Conservation (phyloP, 2,329 filamentous ascomycete genomes). For the Penicillium polonicum region DNA sequence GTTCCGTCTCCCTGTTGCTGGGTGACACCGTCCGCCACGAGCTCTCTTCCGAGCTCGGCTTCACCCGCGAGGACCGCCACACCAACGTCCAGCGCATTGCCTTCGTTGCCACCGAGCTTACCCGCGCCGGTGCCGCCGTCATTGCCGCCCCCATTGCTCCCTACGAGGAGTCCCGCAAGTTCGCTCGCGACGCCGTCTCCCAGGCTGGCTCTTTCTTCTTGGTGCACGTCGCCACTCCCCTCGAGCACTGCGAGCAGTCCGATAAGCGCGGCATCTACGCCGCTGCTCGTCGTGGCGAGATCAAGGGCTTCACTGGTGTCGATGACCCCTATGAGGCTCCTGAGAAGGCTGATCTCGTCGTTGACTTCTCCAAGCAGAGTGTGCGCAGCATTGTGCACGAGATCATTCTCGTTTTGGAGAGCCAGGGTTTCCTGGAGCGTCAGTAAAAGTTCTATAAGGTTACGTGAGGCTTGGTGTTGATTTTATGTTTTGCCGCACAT, state of each 20-base stretch:
- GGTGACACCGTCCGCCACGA: slow-evolving; percentile 94
- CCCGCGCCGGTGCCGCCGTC: slow-evolving; percentile 86
- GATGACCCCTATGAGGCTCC: slow-evolving; percentile 95
- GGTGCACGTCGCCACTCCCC: slow-evolving; percentile 86
- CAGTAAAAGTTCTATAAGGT: slow-evolving; percentile 21
- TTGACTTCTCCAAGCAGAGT: slow-evolving; percentile 80
- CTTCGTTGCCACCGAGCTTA: slow-evolving; percentile 93
- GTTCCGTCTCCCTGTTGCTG: slow-evolving; percentile 88
- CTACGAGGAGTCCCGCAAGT: slow-evolving; percentile 73
- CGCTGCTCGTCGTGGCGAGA: slow-evolving; percentile 79
- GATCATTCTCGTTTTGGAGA: slow-evolving; percentile 90
- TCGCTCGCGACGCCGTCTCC: slow-evolving; percentile 74
- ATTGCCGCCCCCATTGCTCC: slow-evolving; percentile 96
- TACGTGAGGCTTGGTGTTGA: slow-evolving; percentile 16
- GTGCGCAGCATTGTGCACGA: slow-evolving; percentile 94
- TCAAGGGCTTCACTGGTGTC: slow-evolving; percentile 97
- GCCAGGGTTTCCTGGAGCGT: slow-evolving; percentile 79
- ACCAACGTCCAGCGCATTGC: slow-evolving; percentile 94
- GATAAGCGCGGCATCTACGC: slow-evolving; percentile 90
- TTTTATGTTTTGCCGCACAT: slow-evolving; percentile 22
- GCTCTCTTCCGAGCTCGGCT: slow-evolving; percentile 91
- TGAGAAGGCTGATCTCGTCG: slow-evolving; percentile 74
- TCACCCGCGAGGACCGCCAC: slow-evolving; percentile 87
- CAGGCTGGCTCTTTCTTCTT: slow-evolving; percentile 94
- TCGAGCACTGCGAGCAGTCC: slow-evolving; percentile 92